Evolutionary conservation across 495 filamentous ascomycete species (phyloP), one percentile per base, ranked within the genome.

Genomic region (Lepidopterella palustris): DNA sequence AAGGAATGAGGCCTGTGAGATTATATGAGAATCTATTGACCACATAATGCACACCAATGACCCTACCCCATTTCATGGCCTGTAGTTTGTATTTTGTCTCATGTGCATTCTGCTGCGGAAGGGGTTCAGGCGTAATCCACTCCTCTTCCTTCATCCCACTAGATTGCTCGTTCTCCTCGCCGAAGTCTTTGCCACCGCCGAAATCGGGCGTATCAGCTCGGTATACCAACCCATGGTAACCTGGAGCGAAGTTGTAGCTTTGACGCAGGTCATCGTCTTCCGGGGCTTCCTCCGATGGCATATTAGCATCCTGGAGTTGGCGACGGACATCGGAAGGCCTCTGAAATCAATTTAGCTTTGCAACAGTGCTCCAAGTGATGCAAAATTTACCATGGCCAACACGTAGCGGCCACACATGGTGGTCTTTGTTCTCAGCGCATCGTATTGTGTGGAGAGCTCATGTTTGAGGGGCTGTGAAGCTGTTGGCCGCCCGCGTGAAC

Each of bases 201-300:
- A 71, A 72, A 40, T 85, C 83, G 11, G 81, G 78, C 4, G 78
- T 76, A 47, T 91, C 82, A 27, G 89, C 92, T 62, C 92, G 84
- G 68, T 96, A 96, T 23, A 98, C 87, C 15, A 88, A 79, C 48
- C 95, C 92, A 67, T 89, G 76, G 65, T 87, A 87, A 1, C 91
- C 87, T 0, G 93, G 93, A 0, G 93, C 90, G 65, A 98, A 93
- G 69, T 98, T 98, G 74, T 93, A 96, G 51, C 81, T 88, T 67
- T 90, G 87, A 48, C 88, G 80, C 2, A 88, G 81, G 27, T 84
- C 83, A 23, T 84, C 81, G 60, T 95, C 89, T 1, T 84, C 82
- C 13, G 89, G 88, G 4, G 82, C 85, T 45, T 93, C 87, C 55
- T 88, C 80, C 5, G 92, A 87, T 8, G 77, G 83, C 81, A 97